phyloP scores from a whole-genome alignment of 2,329 filamentous ascomycete species.

The Beauveria sp. region DNA sequence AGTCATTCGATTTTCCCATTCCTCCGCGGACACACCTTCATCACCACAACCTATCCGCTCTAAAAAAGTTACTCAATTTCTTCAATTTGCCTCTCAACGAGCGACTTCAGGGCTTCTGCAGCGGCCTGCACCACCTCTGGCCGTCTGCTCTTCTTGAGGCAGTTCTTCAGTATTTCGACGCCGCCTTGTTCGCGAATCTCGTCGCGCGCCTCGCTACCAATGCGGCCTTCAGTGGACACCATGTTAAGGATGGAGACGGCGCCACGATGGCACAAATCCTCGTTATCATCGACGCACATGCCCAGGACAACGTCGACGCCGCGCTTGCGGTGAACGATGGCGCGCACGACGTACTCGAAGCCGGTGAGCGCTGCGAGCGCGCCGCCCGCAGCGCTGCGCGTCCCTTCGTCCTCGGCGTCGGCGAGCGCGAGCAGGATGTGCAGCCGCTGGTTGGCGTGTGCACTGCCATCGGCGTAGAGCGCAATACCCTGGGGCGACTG shows the following conservation, averaged over 20 bases:
- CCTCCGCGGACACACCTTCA: not conserved
- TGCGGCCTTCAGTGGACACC: slow-evolving; percentile 56
- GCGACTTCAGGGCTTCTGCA: slow-evolving; percentile 63
- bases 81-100: slow-evolving; percentile 39
- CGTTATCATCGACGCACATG: slow-evolving; percentile 65
- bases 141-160: slow-evolving; percentile 60
- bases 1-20: not conserved
- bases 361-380: slow-evolving; percentile 78
- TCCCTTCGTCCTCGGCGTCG: slow-evolving; percentile 74
- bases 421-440: slow-evolving; percentile 82
- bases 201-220: slow-evolving; percentile 52
- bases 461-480: slow-evolving; percentile 60
- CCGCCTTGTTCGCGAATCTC: slow-evolving; percentile 56
- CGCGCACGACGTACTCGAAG: slow-evolving; percentile 66
- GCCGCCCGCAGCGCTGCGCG: slow-evolving; percentile 77
- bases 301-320: slow-evolving; percentile 73
- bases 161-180: slow-evolving; percentile 59
- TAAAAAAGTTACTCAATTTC: slow-evolving; percentile 1
- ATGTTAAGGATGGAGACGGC: slow-evolving; percentile 70
- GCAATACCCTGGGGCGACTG: slow-evolving; percentile 58
- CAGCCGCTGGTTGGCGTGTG: slow-evolving; percentile 63
- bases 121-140: slow-evolving; percentile 64
- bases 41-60: not conserved
- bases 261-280: slow-evolving; percentile 63
- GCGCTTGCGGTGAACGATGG: slow-evolving; percentile 61